Evolutionary conservation across 1,284 basidiomycete species (phyloP).

Genomic region (Ceratobasidium sp.): DNA sequence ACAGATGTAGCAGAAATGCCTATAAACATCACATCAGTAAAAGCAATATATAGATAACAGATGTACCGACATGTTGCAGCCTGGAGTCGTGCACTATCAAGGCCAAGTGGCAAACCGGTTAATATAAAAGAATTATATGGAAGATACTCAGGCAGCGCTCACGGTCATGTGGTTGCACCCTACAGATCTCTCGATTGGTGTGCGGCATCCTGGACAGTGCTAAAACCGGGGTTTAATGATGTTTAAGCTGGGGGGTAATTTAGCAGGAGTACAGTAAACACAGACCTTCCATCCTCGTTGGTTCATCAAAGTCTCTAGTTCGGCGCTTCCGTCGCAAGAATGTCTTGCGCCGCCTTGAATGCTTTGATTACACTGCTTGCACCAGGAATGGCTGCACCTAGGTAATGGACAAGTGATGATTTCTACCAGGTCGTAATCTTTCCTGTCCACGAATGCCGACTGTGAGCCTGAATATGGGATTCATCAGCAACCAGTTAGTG

Average conservation of each 20-base stretch:
- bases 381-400: conserved; percentile 45
- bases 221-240: neutral
- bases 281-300: conserved; percentile 46
- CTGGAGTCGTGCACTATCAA: conserved; percentile 40
- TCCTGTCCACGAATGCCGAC: conserved; percentile 47
- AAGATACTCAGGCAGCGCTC: neutral
- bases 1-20: conserved; percentile 40
- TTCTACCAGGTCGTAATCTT: conserved; percentile 42
- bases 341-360: conserved; percentile 43
- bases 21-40: neutral
- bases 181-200: conserved; percentile 40
- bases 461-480: conserved; percentile 17
- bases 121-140: neutral
- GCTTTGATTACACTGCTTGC: conserved; percentile 46
- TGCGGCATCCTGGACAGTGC: conserved; percentile 45
- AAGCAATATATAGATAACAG: neutral
- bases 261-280: neutral
- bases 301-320: conserved; percentile 45
- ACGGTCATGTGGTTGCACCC: conserved; percentile 50
- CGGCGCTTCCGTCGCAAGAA: conserved; percentile 47
- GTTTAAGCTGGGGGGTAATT: neutral
- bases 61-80: conserved; percentile 47
- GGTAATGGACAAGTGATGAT: conserved; percentile 48
- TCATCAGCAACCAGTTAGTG: neutral
- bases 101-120: too few species aligned